phyloP scores from a whole-genome alignment of 164 flowering plant species.

The Sextonia rubra region DNA sequence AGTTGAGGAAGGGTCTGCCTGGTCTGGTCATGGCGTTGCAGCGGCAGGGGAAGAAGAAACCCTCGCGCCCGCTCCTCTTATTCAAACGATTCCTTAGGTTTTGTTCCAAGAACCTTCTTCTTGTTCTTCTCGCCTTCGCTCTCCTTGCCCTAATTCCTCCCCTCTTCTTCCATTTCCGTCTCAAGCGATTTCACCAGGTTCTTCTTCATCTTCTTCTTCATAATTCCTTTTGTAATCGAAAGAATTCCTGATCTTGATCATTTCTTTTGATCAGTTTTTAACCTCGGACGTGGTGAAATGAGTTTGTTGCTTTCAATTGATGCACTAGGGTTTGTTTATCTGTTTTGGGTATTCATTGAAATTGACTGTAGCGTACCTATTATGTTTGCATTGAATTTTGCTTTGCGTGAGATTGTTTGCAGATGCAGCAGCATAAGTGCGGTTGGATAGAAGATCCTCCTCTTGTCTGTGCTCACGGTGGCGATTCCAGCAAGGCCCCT shows the following conservation, averaged over 20 bases:
- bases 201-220: not conserved
- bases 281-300: not conserved
- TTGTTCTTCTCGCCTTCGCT: constrained; percentile 36
- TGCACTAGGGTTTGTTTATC: not conserved
- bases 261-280: not conserved
- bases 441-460: constrained; percentile 80
- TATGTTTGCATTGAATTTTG: not conserved
- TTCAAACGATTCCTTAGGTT: constrained; percentile 16
- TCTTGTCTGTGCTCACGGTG: constrained; percentile 98
- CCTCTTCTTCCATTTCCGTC: constrained; percentile 70
- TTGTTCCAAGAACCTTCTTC: constrained; percentile 12
- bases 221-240: too few species aligned
- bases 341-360: not conserved
- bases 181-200: constrained; percentile 65
- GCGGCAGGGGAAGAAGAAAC: constrained; percentile 12
- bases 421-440: constrained; percentile 62
- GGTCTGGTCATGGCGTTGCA: constrained; percentile 19
- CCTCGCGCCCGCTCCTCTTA: not conserved
- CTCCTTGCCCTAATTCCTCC: constrained; percentile 68
- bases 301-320: not conserved
- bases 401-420: constrained; percentile 17
- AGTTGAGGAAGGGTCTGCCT: too few species aligned
- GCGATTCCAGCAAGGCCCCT: constrained; percentile 74
- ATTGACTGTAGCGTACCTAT: not conserved
- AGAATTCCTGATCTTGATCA: too few species aligned